Conservation (phyloP, 371 early-diverging fungal genomes). For the Mortierella sp. region DNA sequence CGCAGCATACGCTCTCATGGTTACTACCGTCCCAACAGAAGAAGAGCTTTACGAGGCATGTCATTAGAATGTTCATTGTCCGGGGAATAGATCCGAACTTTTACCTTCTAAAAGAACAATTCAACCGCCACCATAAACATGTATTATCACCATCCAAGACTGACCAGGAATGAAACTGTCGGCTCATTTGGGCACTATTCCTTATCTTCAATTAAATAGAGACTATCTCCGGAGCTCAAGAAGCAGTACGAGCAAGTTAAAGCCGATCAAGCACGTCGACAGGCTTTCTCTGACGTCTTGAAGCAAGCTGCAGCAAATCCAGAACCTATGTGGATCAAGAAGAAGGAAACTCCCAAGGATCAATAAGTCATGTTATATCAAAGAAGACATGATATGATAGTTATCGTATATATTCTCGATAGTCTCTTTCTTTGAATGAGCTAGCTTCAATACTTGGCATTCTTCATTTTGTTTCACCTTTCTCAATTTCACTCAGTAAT, state of each 20-base stretch:
- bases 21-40: slow-evolving; percentile 57
- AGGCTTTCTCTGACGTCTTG: slow-evolving; percentile 55
- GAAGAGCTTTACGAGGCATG: slow-evolving; percentile 57
- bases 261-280: slow-evolving; percentile 44
- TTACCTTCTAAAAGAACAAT: background rate
- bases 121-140: no score
- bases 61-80: background rate
- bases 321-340: slow-evolving; percentile 59
- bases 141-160: background rate
- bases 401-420: no score
- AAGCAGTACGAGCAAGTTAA: slow-evolving; percentile 50
- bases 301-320: slow-evolving; percentile 48
- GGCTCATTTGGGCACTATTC: background rate
- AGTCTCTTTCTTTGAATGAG: no score
- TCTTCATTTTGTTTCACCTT: background rate
- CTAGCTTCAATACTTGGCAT: no score
- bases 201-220: slow-evolving; percentile 23
- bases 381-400: no score
- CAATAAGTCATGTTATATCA: background rate
- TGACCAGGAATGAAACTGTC: background rate
- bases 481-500: background rate
- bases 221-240: slow-evolving; percentile 56
- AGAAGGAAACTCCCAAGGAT: slow-evolving; percentile 26
- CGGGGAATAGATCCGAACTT: slow-evolving; percentile 5
- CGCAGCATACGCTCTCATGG: slow-evolving; percentile 52